Conservation (phyloP, 495 filamentous ascomycete genomes). For the Neurospora intermedia region DNA sequence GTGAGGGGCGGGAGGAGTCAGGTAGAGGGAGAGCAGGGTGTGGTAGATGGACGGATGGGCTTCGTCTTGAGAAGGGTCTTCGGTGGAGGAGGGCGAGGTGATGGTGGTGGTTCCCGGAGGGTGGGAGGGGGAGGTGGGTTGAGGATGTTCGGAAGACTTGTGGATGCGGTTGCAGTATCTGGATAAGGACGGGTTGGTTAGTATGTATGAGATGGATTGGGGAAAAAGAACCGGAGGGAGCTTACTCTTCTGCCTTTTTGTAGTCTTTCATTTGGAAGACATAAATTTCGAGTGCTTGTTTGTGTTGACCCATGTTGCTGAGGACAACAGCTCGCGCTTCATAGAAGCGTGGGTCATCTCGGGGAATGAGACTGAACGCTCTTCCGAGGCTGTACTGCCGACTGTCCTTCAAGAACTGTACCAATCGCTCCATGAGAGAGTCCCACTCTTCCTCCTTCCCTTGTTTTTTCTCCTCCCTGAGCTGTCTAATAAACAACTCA, state of each 20-base stretch:
- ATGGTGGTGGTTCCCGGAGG: background rate
- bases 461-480: conserved; percentile 36
- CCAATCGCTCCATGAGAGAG: conserved; percentile 51
- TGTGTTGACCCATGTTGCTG: conserved; percentile 91
- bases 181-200: background rate
- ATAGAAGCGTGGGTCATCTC: conserved; percentile 76
- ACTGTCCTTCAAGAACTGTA: conserved; percentile 65
- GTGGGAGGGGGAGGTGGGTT: conserved; percentile 18
- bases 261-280: conserved; percentile 87
- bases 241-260: conserved; percentile 84
- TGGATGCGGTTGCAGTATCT: conserved; percentile 88
- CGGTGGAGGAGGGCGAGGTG: conserved; percentile 19
- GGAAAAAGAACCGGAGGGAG: background rate
- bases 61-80: conserved; percentile 39
- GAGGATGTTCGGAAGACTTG: conserved; percentile 38
- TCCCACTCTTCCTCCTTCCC: conserved; percentile 34
- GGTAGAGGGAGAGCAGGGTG: conserved; percentile 80
- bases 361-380: conserved; percentile 63
- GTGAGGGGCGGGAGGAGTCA: conserved; percentile 68
- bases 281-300: conserved; percentile 89
- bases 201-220: background rate
- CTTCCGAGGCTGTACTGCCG: conserved; percentile 68
- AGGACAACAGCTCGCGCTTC: conserved; percentile 87
- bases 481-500: conserved; percentile 58
- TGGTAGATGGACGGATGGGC: conserved; percentile 71